phyloP scores from a whole-genome alignment of 768 basidiomycete species.

The Russula earlei region DNA sequence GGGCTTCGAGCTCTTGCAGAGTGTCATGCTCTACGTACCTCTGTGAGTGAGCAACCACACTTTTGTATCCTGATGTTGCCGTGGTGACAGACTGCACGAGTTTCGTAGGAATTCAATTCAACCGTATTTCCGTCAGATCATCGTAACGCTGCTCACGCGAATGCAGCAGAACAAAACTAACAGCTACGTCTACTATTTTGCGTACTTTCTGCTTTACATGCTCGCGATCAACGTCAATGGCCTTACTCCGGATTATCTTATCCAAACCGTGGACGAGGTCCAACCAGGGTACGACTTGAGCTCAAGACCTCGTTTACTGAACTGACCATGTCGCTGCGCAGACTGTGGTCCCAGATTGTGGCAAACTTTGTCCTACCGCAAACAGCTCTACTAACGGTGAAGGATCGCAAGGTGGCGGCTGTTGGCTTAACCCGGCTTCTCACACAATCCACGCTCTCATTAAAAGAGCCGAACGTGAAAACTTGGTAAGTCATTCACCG shows the following conservation, averaged over 20 bases:
- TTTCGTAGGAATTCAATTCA: conserved; percentile 47
- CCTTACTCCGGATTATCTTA: conserved; percentile 69
- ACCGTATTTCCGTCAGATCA: conserved; percentile 62
- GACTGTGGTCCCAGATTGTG: conserved; percentile 75
- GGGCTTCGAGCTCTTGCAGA: conserved; percentile 84
- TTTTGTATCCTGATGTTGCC: neutral
- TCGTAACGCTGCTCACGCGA: conserved; percentile 73
- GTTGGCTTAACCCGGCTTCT: conserved; percentile 76
- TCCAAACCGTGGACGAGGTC: conserved; percentile 70
- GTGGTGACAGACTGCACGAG: neutral
- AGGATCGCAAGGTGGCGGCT: conserved; percentile 76
- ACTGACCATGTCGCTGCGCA: conserved; percentile 21
- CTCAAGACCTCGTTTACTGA: neutral
- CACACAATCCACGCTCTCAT: conserved; percentile 62
- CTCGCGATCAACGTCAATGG: conserved; percentile 69
- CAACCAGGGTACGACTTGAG: conserved; percentile 60
- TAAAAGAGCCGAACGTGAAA: conserved; percentile 50
- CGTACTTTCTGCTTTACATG: conserved; percentile 65
- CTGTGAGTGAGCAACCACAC: conserved; percentile 44
- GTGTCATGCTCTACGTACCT: conserved; percentile 61
- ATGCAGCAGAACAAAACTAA: conserved; percentile 87
- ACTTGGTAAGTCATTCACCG: conserved; percentile 42
- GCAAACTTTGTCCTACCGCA: conserved; percentile 73
- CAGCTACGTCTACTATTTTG: conserved; percentile 74
- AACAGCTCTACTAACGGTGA: conserved; percentile 66